Evolutionary conservation across 2,329 filamentous ascomycete species (phyloP).

Genomic region (Harringtonia aguacate): DNA sequence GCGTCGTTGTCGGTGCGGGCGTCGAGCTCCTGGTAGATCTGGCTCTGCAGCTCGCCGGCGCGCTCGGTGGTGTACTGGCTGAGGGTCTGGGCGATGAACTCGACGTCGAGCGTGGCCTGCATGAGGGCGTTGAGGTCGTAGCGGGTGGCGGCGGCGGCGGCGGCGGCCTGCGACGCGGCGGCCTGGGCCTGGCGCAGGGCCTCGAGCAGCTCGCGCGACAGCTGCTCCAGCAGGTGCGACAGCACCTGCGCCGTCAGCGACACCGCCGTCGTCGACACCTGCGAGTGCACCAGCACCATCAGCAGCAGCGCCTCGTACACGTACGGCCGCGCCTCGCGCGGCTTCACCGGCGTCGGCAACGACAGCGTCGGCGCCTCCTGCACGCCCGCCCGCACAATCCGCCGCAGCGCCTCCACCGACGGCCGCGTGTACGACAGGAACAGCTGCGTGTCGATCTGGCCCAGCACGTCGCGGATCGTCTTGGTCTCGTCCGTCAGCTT

Average conservation of each 20-base stretch:
- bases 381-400: constrained; percentile 65
- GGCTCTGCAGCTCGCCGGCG: constrained; percentile 70
- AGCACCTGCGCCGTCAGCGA: constrained; percentile 72
- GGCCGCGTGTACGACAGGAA: constrained; percentile 89
- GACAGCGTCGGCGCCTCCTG: constrained; percentile 35
- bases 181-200: too few species aligned
- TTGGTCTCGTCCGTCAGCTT: constrained; percentile 90
- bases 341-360: constrained; percentile 47
- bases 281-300: constrained; percentile 84
- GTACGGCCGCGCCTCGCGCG: constrained; percentile 73
- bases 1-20: constrained; percentile 81
- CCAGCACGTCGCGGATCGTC: constrained; percentile 80
- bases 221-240: constrained; percentile 75
- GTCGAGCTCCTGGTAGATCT: constrained; percentile 83
- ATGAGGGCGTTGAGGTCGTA: constrained; percentile 78
- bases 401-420: constrained; percentile 54
- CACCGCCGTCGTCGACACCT: constrained; percentile 69
- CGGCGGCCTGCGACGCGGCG: too few species aligned
- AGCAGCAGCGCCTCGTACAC: constrained; percentile 78
- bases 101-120: constrained; percentile 94
- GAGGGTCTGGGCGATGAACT: constrained; percentile 91
- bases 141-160: constrained; percentile 22
- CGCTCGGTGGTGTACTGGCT: constrained; percentile 79
- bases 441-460: constrained; percentile 80
- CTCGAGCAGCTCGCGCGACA: constrained; percentile 68